Base-by-base conservation (phyloP, 192 early-diverging fungal species). In the Entomortierella lignicola region DNA sequence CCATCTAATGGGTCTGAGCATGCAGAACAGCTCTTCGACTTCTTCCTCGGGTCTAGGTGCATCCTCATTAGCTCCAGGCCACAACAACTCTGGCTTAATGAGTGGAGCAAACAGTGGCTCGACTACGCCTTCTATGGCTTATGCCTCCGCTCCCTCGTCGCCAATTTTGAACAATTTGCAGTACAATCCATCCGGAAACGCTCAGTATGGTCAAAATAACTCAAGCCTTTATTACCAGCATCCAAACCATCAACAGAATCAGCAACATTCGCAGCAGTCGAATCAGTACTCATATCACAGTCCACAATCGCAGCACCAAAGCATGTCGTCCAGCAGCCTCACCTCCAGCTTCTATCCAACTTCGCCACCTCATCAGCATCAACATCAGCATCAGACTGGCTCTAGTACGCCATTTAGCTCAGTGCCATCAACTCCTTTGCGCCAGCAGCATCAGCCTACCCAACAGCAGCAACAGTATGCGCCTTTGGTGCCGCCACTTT, bases 1-100 rank as follows among this genome's bases (percentile, higher is more conserved):
- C 52, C 75, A 79, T 30, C 55, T 79, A 1, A 66, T 79, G 75
- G 62, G 67, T 37, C 48, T 79, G 31, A 79, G 67, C 58, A 67
- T 79, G 62, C 66, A 70, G 4, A 58, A 43, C 21, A 50, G 54
- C n/a, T 21, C 68, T 4, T 63, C 65, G 2, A 31, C 72, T 18
- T 50, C 65, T 27, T 39, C 72, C 32, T 54, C 65, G 7, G 63
- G 60, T 26, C 20, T 64, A 50, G 58, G 30, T 48, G 63, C 60
- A 1, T 62, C 60, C 13, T 68, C 66, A 4, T 43, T 69, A 25
- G 57, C 67, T 44, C 68, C 55, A 21, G 39, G 27, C 18, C 42
- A 56, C 1, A 20, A 50, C 1, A 30, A 37, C 25, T 61, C 63
- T 4, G 64, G 72, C 2, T 26, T 74, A 12, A 39, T 65, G 21